Evolutionary conservation across 129 eudicot genomes (phyloP), one percentile per base, ranked within the genome.

Genomic region (Centrapalus pauciflorus): DNA sequence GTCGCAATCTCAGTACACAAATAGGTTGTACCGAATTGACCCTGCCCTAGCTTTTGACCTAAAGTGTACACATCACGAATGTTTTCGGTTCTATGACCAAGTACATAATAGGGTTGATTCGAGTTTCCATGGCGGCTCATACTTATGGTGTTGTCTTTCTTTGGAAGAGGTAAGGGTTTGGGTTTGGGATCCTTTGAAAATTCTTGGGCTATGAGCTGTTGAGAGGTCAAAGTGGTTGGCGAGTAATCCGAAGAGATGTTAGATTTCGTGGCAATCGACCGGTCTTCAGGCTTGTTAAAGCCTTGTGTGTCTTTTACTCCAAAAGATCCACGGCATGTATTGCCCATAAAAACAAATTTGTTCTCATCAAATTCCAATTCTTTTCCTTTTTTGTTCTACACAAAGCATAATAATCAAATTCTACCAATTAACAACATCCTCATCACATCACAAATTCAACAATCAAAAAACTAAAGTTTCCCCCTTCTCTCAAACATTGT

Each of bases 301-400:
- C 88, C 95, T 83, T 83, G 81, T 33, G 67, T 17, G 64, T 74
- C 63, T 80, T 82, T 86, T 71, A 64, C 68, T 77, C 92, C 87
- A 21, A 82, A 85, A 83, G 96, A 88, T 80, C 98, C 96, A 64
- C 98, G 95, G 98, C 98, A 93, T 88, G 98, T 93, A 64, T 93
- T 93, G 95, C 98, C 98, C 98, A 93, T 93, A 79, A 88, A 76
- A 91, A 84, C 98, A 78, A 70, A 58, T 68, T 74, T 23, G 40
- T 74, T 32, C 34, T 59, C 71, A 81, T 54, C 70, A 71, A 86
- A 57, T 66, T 66, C n/a, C n/a, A n/a, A n/a, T n/a, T n/a, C n/a
- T n/a, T n/a, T n/a, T n/a, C n/a, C n/a, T n/a, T n/a, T n/a, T n/a
- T n/a, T n/a, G n/a, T 23, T 40, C 79, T 74, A 60, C 79, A 74